phyloP scores from a whole-genome alignment of 805 yeast species.

The Schwanniomyces vanrijiae region DNA sequence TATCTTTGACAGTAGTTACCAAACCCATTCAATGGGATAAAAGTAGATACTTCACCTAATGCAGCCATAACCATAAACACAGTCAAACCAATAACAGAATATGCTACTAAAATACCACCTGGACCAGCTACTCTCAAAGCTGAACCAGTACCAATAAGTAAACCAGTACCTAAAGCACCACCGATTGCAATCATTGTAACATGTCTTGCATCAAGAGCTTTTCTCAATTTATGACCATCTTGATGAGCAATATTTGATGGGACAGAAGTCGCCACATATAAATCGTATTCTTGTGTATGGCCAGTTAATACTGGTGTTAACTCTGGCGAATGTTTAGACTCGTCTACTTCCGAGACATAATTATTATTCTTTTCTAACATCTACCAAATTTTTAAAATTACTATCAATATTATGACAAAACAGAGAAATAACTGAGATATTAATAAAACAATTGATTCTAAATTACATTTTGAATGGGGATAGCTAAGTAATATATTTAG shows the following conservation, averaged over 20 bases:
- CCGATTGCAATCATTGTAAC: conserved; percentile 77
- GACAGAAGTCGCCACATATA: conserved; percentile 45
- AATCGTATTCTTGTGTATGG: conserved; percentile 49
- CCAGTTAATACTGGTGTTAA: conserved; percentile 34
- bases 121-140: conserved; percentile 75
- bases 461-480: not conserved
- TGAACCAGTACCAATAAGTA: conserved; percentile 73
- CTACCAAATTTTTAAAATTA: conserved; percentile 8
- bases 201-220: conserved; percentile 54
- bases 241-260: conserved; percentile 35
- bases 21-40: conserved; percentile 66
- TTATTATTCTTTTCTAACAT: not conserved
- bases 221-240: conserved; percentile 47
- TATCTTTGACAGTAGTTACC: conserved; percentile 64
- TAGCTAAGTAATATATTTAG: not conserved
- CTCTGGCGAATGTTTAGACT: conserved; percentile 4
- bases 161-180: conserved; percentile 81
- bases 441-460: not conserved
- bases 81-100: conserved; percentile 66
- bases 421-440: not conserved
- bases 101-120: conserved; percentile 61
- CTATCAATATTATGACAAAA: not conserved
- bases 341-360: not conserved
- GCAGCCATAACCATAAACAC: conserved; percentile 71
- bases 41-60: conserved; percentile 69